Conservation (phyloP, 495 filamentous ascomycete species). For the Podospora pseudoanserina region DNA sequence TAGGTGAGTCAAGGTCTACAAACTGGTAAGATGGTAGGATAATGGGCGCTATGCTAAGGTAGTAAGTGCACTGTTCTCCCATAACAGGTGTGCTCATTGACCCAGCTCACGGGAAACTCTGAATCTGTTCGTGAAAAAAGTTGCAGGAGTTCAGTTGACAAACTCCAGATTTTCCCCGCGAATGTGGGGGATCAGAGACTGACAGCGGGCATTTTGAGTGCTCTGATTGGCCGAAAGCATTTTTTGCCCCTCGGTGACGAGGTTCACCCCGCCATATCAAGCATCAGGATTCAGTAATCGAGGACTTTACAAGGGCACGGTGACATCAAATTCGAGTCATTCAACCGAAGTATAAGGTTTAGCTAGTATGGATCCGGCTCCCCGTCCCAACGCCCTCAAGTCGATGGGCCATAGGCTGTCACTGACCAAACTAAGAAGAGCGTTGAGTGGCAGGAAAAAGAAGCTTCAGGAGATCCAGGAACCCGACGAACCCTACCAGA, state of each 20-base stretch:
- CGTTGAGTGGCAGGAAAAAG: slow-evolving; percentile 1
- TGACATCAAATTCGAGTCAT: slow-evolving; percentile 10
- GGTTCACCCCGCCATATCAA: slow-evolving; percentile 11
- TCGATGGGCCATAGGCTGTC: neutral
- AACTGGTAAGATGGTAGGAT: neutral
- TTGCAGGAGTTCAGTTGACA: neutral
- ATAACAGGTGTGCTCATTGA: neutral
- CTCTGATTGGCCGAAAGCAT: slow-evolving; percentile 13
- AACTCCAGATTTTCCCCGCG: slow-evolving; percentile 2
- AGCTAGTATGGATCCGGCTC: neutral
- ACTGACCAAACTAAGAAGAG: neutral
- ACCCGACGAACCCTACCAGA: neutral
- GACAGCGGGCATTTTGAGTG: neutral
- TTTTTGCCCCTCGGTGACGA: neutral
- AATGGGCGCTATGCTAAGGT: neutral
- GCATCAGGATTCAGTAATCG: neutral
- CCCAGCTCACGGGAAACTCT: neutral
- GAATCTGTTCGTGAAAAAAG: neutral
- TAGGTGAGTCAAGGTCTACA: neutral
- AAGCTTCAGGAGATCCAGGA: neutral
- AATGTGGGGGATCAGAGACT: slow-evolving; percentile 2
- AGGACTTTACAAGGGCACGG: neutral
- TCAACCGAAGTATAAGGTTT: slow-evolving; percentile 1
- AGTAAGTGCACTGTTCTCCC: neutral
- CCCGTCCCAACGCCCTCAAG: neutral